phyloP scores from a whole-genome alignment of 2,329 filamentous ascomycete genomes.

The Didymella keratinophila region DNA sequence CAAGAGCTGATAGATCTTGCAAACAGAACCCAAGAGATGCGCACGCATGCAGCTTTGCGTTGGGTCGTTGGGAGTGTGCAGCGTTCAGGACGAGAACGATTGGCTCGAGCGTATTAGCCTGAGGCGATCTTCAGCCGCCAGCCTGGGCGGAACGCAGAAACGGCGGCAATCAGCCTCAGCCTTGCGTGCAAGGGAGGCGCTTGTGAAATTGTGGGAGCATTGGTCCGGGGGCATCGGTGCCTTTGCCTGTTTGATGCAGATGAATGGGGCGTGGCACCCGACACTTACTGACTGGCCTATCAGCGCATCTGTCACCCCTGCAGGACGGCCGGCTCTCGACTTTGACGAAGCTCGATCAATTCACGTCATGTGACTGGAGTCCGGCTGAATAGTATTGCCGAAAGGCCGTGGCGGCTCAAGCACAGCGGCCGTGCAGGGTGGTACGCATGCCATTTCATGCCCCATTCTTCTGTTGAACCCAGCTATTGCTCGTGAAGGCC shows the following conservation, averaged over 20 bases:
- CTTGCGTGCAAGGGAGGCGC: background rate
- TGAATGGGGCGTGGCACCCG: background rate
- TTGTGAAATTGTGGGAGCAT: background rate
- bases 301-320: background rate
- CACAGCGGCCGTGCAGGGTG: constrained; percentile 18
- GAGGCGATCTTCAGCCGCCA: background rate
- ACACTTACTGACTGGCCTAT: background rate
- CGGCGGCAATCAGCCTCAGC: background rate
- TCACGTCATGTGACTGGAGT: background rate
- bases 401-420: background rate
- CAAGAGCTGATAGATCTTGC: background rate
- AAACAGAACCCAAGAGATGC: too few relatives aligned
- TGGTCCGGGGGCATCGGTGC: background rate
- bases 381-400: background rate
- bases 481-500: constrained; percentile 29
- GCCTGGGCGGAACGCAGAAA: background rate
- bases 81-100: background rate
- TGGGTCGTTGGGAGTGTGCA: background rate
- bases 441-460: constrained; percentile 32
- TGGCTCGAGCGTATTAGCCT: constrained; percentile 1
- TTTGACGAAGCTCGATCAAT: background rate
- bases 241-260: background rate
- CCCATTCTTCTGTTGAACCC: constrained; percentile 30
- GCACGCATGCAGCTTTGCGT: background rate
- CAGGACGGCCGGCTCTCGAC: background rate